phyloP scores from a whole-genome alignment of 1,139 yeast genomes.

The Yamadazyma epiphylla region DNA sequence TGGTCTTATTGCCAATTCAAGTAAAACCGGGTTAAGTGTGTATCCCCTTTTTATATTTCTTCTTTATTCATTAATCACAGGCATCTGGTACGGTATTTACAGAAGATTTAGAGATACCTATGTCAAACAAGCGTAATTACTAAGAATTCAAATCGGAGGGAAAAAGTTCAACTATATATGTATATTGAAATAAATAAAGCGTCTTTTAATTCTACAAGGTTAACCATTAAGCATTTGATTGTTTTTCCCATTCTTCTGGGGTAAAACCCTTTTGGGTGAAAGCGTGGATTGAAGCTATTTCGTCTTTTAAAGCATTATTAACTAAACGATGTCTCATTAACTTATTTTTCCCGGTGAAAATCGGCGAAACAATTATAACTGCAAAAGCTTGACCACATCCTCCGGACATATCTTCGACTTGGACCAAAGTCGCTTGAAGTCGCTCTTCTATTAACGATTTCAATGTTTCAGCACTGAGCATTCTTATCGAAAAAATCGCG shows the following conservation, averaged over 20 bases:
- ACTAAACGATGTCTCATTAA: slow-evolving; percentile 84
- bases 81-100: slow-evolving; percentile 26
- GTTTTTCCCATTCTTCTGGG: slow-evolving; percentile 62
- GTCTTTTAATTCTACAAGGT: too few relatives aligned
- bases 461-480: slow-evolving; percentile 42
- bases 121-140: slow-evolving; percentile 3
- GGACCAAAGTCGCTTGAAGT: slow-evolving; percentile 50
- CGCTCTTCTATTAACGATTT: slow-evolving; percentile 47
- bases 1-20: slow-evolving; percentile 46
- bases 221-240: too few relatives aligned
- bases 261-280: slow-evolving; percentile 88
- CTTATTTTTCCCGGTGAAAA: slow-evolving; percentile 79
- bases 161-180: too few relatives aligned
- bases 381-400: slow-evolving; percentile 90
- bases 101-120: slow-evolving; percentile 16
- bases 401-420: slow-evolving; percentile 72
- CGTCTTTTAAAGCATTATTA: slow-evolving; percentile 72
- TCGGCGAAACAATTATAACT: slow-evolving; percentile 70
- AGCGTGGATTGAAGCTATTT: slow-evolving; percentile 85
- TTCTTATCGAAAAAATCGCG: not conserved
- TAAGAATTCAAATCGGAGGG: not conserved
- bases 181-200: too few relatives aligned
- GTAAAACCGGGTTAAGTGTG: slow-evolving; percentile 27
- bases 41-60: slow-evolving; percentile 31
- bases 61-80: slow-evolving; percentile 22